These are phyloP conservation scores for Neolentinus lepideus DNA, from an alignment of 1,284 basidiomycete species.

Conservation along the genomic window DNA sequence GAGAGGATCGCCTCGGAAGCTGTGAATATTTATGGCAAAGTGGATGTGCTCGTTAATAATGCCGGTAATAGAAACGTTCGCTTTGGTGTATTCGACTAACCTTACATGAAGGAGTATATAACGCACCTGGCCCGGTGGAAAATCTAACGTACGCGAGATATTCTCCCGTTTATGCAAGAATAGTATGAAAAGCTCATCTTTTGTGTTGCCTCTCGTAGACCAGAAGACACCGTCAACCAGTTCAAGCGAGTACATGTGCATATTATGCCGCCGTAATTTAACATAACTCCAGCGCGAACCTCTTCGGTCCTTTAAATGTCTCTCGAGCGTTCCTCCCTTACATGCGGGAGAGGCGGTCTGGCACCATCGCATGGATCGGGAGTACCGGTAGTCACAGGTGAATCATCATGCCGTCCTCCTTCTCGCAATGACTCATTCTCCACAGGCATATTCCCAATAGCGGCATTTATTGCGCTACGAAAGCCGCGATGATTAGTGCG, in stretches of 20 bases:
- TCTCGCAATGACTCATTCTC: not conserved
- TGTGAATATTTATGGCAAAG: conserved; percentile 3
- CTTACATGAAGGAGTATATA: not conserved
- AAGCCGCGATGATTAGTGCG: not conserved
- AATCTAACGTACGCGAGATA: not conserved
- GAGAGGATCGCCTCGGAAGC: conserved; percentile 1
- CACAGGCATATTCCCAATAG: not conserved
- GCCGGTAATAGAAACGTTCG: conserved; percentile 2
- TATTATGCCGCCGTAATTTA: not conserved
- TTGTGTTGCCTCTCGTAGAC: not conserved
- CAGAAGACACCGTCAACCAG: not conserved
- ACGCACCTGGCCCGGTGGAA: not conserved
- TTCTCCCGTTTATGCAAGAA: not conserved
- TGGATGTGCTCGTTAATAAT: conserved; percentile 11
- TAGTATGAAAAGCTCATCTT: not conserved
- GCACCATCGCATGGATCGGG: not conserved
- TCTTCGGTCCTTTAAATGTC: not conserved
- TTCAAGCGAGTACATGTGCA: not conserved
- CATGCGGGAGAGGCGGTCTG: not conserved
- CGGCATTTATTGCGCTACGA: not conserved
- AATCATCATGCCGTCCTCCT: not conserved
- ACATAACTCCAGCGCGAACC: not conserved
- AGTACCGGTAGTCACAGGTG: not conserved
- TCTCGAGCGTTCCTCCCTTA: not conserved
- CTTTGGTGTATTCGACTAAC: not conserved